Evolutionary conservation across 306 rosid genomes (phyloP), one percentile per base, ranked within the genome.

Genomic region (Lithocarpus polystachyus): DNA sequence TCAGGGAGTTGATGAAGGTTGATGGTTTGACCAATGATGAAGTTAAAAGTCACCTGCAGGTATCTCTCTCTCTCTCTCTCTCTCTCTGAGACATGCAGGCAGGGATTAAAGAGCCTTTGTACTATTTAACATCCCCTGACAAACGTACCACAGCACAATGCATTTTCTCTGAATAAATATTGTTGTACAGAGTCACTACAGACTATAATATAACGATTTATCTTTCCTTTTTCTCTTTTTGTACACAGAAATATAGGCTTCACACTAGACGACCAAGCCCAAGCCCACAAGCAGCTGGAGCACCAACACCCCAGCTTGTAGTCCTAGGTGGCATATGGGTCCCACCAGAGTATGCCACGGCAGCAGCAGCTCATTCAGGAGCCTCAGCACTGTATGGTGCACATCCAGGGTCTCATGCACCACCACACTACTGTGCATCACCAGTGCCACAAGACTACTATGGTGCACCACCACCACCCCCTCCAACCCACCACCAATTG

Each of bases 21-120:
- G 99, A 96, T 62, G 99, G 99, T 87, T 96, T 96, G 98, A 96
- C 99, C 90, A 96, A 96, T 74, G 99, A 96, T 88, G 99, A 96
- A 88, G 99, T 96, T 76, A 96, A 96, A 96, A 96, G 99, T 88
- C 99, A 96, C 92, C 82, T 96, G 74, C 99, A 96, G 98, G 98
- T 96, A 75, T 60, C 4, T 74, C 6, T 79, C 64, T 76, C 79
- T 52, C 45, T 75, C 12, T 72, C n/a, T 72, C 59, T 75, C 20
- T 82, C 61, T 72, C 3, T 70, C 24, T 48, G 57, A 24, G 29
- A 5, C 69, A 35, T 56, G 70, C 56, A 77, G 75, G 22, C 19
- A 55, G 6, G 70, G 77, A 56, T 65, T 80, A 73, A 70, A 68
- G 77, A 74, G 53, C 54, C 71, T 70, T 60, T 77, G 77, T 78